Conservation (phyloP, 108 stramenopile species). For the Conticribra guillardii region DNA sequence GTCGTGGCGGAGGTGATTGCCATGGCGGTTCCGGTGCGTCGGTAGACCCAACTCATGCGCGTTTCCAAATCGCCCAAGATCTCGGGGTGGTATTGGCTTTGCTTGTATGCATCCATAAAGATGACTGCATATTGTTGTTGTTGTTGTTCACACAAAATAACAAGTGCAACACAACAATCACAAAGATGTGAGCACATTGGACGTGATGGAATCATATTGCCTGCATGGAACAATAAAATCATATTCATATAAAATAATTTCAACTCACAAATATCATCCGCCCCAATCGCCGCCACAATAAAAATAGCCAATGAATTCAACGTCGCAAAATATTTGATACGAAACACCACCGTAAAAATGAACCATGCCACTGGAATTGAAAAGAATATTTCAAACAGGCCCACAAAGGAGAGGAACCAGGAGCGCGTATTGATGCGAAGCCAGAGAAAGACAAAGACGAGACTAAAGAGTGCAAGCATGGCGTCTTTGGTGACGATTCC, state of each 20-base stretch:
- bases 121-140: too few species aligned
- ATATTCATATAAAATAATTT: too few species aligned
- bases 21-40: conserved; percentile 63
- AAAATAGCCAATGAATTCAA: conserved; percentile 59
- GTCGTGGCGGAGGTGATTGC: conserved; percentile 62
- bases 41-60: conserved; percentile 61
- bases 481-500: conserved; percentile 49
- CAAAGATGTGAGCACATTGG: not conserved
- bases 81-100: conserved; percentile 33
- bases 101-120: conserved; percentile 68
- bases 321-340: conserved; percentile 59
- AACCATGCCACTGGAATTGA: conserved; percentile 62
- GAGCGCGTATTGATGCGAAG: conserved; percentile 41
- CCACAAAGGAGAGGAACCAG: conserved; percentile 60
- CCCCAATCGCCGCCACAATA: conserved; percentile 65
- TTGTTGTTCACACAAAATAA: too few species aligned
- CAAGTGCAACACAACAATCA: conserved; percentile 9
- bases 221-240: too few species aligned
- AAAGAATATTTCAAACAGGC: conserved; percentile 57
- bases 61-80: conserved; percentile 44
- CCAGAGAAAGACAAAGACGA: conserved; percentile 57
- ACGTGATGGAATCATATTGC: too few species aligned
- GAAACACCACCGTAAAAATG: conserved; percentile 48
- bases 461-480: conserved; percentile 39
- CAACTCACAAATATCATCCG: conserved; percentile 49